phyloP scores from a whole-genome alignment of 139 green algal species.

The Zygnema circumcarinatum region DNA sequence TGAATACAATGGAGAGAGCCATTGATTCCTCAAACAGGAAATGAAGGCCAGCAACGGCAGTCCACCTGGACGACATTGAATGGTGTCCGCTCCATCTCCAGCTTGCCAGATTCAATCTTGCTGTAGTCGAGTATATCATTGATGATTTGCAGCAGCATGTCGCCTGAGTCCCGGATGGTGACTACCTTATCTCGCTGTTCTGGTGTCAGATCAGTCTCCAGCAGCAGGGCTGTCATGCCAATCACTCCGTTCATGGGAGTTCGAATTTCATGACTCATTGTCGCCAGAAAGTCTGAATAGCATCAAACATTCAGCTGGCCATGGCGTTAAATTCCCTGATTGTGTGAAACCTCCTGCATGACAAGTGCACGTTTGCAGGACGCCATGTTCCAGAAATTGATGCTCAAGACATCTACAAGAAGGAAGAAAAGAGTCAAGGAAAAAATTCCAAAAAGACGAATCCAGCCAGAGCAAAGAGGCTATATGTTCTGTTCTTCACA shows the following conservation, averaged over 20 bases:
- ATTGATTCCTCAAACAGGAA: no score
- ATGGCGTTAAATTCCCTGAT: no score
- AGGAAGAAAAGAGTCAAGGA: no score
- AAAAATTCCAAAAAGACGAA: no score
- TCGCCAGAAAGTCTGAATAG: conserved; percentile 63
- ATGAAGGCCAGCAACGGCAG: no score
- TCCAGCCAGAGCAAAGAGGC: no score
- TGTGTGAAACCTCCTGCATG: neutral
- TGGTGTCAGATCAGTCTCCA: conserved; percentile 43
- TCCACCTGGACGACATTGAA: conserved; percentile 38
- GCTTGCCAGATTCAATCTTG: conserved; percentile 56
- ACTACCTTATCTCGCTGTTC: conserved; percentile 34
- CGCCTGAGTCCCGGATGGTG: conserved; percentile 2
- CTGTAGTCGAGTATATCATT: conserved; percentile 55
- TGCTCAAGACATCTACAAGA: no score
- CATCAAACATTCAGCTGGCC: no score
- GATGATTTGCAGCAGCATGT: conserved; percentile 55
- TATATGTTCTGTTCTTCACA: neutral
- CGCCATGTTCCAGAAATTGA: neutral
- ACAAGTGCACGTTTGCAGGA: neutral
- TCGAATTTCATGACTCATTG: conserved; percentile 76
- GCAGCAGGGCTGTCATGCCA: conserved; percentile 22
- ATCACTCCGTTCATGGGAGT: conserved; percentile 66
- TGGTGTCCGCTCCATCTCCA: conserved; percentile 49
- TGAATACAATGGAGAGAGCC: no score